Evolutionary conservation across 371 early-diverging fungal species (phyloP).

Genomic region (Coemansia sp.): DNA sequence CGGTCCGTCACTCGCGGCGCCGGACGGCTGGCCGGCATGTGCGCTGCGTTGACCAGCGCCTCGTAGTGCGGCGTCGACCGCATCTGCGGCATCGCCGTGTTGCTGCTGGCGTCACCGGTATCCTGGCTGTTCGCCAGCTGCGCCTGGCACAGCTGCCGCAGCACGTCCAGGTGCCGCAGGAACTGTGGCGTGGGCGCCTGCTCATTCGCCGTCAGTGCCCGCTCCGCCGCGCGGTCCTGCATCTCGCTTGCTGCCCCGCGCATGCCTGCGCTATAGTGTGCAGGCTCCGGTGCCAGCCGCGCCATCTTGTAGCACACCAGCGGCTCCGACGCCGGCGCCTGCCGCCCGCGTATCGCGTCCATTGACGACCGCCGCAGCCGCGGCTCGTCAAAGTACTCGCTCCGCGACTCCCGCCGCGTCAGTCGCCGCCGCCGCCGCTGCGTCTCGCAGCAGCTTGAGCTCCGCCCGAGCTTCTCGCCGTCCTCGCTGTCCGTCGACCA

Average conservation of each 20-base stretch:
- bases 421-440: not conserved
- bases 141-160: conserved; percentile 1
- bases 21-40: conserved; percentile 3
- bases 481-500: not conserved
- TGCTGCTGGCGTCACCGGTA: not conserved
- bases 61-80: conserved; percentile 9
- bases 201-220: conserved; percentile 1
- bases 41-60: conserved; percentile 18
- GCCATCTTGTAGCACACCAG: conserved; percentile 11
- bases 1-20: conserved; percentile 6
- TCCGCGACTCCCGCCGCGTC: not conserved
- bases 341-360: conserved; percentile 3
- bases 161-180: conserved; percentile 17
- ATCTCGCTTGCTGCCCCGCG: not conserved
- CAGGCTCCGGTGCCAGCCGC: conserved; percentile 1
- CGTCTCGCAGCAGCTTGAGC: conserved; percentile 1
- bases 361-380: conserved; percentile 4
- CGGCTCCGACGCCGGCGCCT: conserved; percentile 3
- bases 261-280: conserved; percentile 3
- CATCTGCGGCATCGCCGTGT: no score
- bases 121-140: not conserved
- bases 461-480: not conserved
- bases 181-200: conserved; percentile 21
- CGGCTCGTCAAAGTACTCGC: conserved; percentile 10
- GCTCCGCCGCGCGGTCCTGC: conserved; percentile 1